Conservation (phyloP, 1,284 basidiomycete genomes). For the Fomitopsis palustris region DNA sequence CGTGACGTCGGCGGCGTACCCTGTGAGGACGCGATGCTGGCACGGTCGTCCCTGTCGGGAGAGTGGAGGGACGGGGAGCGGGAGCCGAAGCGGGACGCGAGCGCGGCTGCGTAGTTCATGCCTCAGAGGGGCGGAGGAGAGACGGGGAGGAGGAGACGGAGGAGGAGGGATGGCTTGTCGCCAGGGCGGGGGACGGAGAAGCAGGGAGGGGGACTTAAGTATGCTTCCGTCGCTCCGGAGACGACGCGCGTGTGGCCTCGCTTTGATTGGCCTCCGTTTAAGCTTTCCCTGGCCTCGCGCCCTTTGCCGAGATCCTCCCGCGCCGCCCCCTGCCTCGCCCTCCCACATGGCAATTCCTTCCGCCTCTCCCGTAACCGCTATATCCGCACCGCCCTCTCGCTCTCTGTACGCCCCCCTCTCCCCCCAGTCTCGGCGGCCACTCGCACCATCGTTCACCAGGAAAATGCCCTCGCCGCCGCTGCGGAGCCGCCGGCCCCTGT, state of each 20-base stretch:
- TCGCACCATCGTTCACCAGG: not conserved
- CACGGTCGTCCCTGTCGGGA: slow-evolving; percentile 15
- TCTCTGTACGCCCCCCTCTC: not conserved
- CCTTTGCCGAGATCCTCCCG: not conserved
- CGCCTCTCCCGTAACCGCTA: not conserved
- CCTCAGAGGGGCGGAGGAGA: slow-evolving; percentile 3
- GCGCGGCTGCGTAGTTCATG: slow-evolving; percentile 21
- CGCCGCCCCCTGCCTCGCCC: not conserved
- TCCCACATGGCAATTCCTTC: not conserved
- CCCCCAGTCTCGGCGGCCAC: not conserved
- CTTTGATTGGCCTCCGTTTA: slow-evolving; percentile 3
- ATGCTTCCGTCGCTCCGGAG: slow-evolving; percentile 1
- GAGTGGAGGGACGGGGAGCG: slow-evolving; percentile 17
- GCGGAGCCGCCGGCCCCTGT: not conserved
- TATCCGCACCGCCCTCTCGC: not conserved
- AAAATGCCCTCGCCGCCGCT: not conserved
- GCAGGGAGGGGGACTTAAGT: not conserved
- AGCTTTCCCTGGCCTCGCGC: slow-evolving; percentile 4
- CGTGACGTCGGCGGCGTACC: slow-evolving; percentile 16
- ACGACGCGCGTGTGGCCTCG: not conserved
- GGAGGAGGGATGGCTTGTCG: slow-evolving; percentile 6
- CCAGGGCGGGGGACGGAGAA: not conserved
- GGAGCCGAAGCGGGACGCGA: slow-evolving; percentile 20
- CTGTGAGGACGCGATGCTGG: slow-evolving; percentile 26
- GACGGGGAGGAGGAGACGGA: not conserved